phyloP scores from a whole-genome alignment of 192 early-diverging fungal species.

The Oehlia diaphana region DNA sequence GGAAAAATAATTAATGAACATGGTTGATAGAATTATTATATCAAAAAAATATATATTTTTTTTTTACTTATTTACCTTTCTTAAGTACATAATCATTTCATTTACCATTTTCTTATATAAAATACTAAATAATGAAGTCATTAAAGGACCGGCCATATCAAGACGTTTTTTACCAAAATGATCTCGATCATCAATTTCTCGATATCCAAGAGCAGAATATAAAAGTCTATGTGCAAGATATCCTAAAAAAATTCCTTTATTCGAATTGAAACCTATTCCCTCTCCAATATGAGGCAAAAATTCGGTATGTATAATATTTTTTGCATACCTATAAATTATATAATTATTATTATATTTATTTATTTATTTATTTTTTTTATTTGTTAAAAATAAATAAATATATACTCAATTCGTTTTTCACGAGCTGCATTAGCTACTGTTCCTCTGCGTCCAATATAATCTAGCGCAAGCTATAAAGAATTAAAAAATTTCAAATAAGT shows the following conservation, averaged over 20 bases:
- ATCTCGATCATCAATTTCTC: conserved; percentile 96
- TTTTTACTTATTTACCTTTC: conserved; percentile 61
- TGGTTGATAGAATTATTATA: neutral
- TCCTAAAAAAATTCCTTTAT: conserved; percentile 98
- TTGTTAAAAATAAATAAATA: neutral
- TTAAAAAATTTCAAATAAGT: neutral
- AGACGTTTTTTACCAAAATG: conserved; percentile 99
- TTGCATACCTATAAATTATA: conserved; percentile 59
- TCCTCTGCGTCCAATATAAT: conserved; percentile 92
- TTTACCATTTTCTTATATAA: conserved; percentile 89
- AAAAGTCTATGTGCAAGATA: conserved; percentile 97
- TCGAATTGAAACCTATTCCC: conserved; percentile 75
- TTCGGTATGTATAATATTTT: conserved; percentile 95
- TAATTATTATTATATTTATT: neutral
- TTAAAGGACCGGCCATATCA: conserved; percentile 92
- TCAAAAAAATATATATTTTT: neutral
- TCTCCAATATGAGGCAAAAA: conserved; percentile 94
- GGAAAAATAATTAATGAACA: neutral
- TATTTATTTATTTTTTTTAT: too few relatives aligned
- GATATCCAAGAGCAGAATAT: conserved; percentile 81
- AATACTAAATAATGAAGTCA: conserved; percentile 87
- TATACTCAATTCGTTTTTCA: conserved; percentile 85
- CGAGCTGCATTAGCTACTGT: conserved; percentile 74
- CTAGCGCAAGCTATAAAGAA: neutral
- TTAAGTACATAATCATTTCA: conserved; percentile 79